A percentile compares a stretch with the other conserved stretches of the same genome.
Conservation (phyloP, 2,329 filamentous ascomycete genomes). For the Aspergillus pseudoglaucus region DNA sequence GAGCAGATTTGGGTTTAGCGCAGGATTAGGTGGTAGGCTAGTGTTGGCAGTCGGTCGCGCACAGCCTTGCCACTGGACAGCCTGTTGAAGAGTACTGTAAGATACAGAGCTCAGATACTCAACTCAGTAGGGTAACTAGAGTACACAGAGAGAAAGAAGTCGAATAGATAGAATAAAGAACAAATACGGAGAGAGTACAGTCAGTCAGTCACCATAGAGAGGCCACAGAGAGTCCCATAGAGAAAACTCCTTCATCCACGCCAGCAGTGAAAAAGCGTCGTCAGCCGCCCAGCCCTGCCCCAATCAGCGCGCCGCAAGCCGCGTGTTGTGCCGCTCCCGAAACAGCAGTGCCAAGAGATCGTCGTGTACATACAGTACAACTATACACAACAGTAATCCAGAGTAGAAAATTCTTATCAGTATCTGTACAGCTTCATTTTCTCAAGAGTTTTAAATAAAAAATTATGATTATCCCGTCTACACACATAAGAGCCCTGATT, state of each 20-base stretch:
- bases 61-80: conserved; percentile 21
- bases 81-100: too few species aligned
- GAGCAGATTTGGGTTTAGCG: not conserved
- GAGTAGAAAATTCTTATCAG: too few species aligned
- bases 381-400: too few species aligned
- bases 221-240: not conserved
- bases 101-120: too few species aligned
- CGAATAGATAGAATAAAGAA: conserved; percentile 7
- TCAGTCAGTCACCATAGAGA: not conserved
- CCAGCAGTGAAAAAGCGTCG: conserved; percentile 23
- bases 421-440: too few species aligned
- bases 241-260: conserved; percentile 2
- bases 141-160: conserved; percentile 9
- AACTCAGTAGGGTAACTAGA: not conserved
- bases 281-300: conserved; percentile 28
- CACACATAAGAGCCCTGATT: too few species aligned
- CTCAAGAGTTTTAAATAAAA: too few species aligned
- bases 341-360: conserved; percentile 15
- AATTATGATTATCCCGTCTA: too few species aligned
- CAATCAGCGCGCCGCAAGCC: conserved; percentile 32
- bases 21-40: conserved; percentile 4
- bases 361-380: not conserved
- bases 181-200: conserved; percentile 6
- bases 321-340: conserved; percentile 27
- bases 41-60: conserved; percentile 11